Conservation (phyloP, 75 land plant genomes). For the Pinus albicaulis region DNA sequence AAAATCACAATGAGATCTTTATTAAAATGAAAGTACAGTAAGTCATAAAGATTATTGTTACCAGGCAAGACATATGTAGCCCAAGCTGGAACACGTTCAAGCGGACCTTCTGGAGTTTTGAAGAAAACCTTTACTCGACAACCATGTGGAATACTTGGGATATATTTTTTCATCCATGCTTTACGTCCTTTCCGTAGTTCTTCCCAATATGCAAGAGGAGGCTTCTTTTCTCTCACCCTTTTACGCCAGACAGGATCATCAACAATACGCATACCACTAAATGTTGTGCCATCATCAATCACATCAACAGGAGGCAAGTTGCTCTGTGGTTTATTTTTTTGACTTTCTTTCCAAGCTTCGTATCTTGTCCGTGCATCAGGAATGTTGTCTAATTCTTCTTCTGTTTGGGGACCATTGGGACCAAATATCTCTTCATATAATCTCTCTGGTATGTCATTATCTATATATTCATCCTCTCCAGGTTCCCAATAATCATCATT, state of each 20-base stretch:
- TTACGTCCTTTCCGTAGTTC: constrained; percentile 79
- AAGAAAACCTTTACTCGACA: constrained; percentile 80
- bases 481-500: constrained; percentile 99
- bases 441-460: constrained; percentile 53
- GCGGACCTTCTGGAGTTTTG: constrained; percentile 81
- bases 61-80: constrained; percentile 96
- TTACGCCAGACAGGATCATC: constrained; percentile 70
- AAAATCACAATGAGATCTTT: neutral
- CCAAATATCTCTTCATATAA: constrained; percentile 78
- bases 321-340: constrained; percentile 47
- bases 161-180: constrained; percentile 92
- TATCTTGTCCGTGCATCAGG: constrained; percentile 66
- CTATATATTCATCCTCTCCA: constrained; percentile 76
- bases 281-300: constrained; percentile 63
- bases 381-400: constrained; percentile 65
- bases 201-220: constrained; percentile 82
- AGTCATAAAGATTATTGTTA: constrained; percentile 13
- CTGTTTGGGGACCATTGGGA: constrained; percentile 61
- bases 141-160: constrained; percentile 83
- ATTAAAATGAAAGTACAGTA: neutral
- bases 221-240: constrained; percentile 58
- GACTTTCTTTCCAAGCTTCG: constrained; percentile 58
- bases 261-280: constrained; percentile 34
- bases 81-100: constrained; percentile 97
- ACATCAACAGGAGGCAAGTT: constrained; percentile 68